phyloP scores from a whole-genome alignment of 2,329 filamentous ascomycete species.

The Botrytis deweyae region DNA sequence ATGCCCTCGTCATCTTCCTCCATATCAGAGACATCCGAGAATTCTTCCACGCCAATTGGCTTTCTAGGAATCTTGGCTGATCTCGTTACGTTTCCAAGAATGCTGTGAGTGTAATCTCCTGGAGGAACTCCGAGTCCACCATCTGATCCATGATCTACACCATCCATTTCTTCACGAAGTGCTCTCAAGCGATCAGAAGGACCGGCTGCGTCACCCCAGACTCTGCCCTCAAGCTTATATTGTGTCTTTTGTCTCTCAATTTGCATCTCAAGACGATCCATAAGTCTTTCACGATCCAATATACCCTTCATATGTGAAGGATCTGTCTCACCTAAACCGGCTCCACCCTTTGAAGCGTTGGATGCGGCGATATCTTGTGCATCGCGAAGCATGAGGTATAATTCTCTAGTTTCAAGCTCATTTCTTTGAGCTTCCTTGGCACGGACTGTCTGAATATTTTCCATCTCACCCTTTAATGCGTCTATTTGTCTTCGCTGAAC shows the following conservation, averaged over 20 bases:
- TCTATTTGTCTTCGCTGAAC: slow-evolving; percentile 85
- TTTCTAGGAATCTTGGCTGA: slow-evolving; percentile 57
- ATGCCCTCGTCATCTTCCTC: slow-evolving; percentile 54
- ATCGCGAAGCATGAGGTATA: slow-evolving; percentile 97
- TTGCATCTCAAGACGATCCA: slow-evolving; percentile 92
- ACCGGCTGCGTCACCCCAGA: slow-evolving; percentile 78
- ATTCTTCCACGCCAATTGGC: slow-evolving; percentile 46
- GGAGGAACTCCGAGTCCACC: slow-evolving; percentile 46
- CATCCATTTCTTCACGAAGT: slow-evolving; percentile 92
- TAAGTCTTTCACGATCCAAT: slow-evolving; percentile 84
- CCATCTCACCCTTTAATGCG: slow-evolving; percentile 82
- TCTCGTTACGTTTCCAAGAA: slow-evolving; percentile 70
- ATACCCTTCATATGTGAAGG: slow-evolving; percentile 85
- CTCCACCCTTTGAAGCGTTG: slow-evolving; percentile 60
- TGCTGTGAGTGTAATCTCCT: slow-evolving; percentile 66
- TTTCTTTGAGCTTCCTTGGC: slow-evolving; percentile 91
- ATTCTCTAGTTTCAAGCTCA: slow-evolving; percentile 90
- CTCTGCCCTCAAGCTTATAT: slow-evolving; percentile 91
- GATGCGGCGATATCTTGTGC: slow-evolving; percentile 94
- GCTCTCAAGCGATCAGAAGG: slow-evolving; percentile 91
- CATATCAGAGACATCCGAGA: slow-evolving; percentile 32
- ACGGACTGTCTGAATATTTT: slow-evolving; percentile 79
- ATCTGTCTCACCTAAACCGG: slow-evolving; percentile 59
- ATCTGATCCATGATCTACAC: slow-evolving; percentile 46
- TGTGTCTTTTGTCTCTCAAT: slow-evolving; percentile 96